phyloP scores from a whole-genome alignment of 495 filamentous ascomycete genomes.

The Evernia prunastri region DNA sequence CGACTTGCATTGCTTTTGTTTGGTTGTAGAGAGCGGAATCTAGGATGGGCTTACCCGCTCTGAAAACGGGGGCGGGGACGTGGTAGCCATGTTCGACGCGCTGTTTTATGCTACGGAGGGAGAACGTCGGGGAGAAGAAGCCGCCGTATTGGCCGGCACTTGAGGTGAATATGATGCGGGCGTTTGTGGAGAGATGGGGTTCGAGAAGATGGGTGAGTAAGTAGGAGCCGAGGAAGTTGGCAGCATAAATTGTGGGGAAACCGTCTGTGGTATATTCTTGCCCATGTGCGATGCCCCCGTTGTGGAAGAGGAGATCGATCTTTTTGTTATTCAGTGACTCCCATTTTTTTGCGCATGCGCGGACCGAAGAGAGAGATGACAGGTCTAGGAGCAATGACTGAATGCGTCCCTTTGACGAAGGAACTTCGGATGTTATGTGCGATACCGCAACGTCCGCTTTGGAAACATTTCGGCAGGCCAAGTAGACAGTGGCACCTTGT shows the following conservation, averaged over 20 bases:
- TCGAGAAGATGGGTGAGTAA: slow-evolving; percentile 16
- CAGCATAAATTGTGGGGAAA: slow-evolving; percentile 8
- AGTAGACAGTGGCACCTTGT: slow-evolving; percentile 25
- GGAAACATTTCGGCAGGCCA: slow-evolving; percentile 24
- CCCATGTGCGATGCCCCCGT: slow-evolving; percentile 2
- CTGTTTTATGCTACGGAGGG: background rate
- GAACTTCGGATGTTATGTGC: background rate
- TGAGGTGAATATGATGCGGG: slow-evolving; percentile 12
- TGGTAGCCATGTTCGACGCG: slow-evolving; percentile 7
- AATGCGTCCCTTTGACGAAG: background rate
- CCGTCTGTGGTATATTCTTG: slow-evolving; percentile 3
- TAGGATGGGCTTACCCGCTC: no score
- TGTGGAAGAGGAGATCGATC: slow-evolving; percentile 19
- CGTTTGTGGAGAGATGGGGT: background rate
- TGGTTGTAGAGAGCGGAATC: background rate
- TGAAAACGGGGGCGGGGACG: background rate
- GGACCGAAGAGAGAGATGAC: slow-evolving; percentile 6
- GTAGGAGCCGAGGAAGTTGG: slow-evolving; percentile 18
- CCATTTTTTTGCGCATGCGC: background rate
- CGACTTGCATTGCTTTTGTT: slow-evolving; percentile 15
- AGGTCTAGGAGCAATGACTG: slow-evolving; percentile 2
- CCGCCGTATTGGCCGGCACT: slow-evolving; percentile 7
- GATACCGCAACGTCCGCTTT: slow-evolving; percentile 9
- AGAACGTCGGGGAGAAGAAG: slow-evolving; percentile 7
- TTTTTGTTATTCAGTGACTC: background rate